Conservation (phyloP, 169 alveolate species). For the Babesia sp. region DNA sequence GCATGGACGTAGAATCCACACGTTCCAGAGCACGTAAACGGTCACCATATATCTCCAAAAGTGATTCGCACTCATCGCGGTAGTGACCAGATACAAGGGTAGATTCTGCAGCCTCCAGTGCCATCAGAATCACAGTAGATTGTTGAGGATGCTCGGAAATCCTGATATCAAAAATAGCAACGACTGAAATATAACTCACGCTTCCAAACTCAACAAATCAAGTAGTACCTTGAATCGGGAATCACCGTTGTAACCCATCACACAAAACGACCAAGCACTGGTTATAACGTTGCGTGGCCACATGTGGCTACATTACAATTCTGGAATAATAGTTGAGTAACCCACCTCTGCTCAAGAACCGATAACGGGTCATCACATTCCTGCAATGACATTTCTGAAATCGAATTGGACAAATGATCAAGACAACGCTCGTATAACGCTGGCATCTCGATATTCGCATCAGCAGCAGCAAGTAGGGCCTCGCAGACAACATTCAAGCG, state of each 20-base stretch:
- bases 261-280: slow-evolving; percentile 55
- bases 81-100: slow-evolving; percentile 27
- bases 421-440: slow-evolving; percentile 31
- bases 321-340: neutral
- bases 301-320: slow-evolving; percentile 19
- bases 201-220: slow-evolving; percentile 7
- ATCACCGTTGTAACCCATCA: slow-evolving; percentile 50
- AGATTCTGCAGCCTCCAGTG: slow-evolving; percentile 59
- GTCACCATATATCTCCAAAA: slow-evolving; percentile 51
- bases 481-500: slow-evolving; percentile 52
- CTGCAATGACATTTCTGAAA: slow-evolving; percentile 16
- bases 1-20: neutral
- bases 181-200: slow-evolving; percentile 30
- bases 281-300: slow-evolving; percentile 67
- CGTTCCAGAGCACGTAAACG: slow-evolving; percentile 35
- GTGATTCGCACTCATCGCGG: slow-evolving; percentile 26
- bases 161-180: too few species aligned
- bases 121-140: slow-evolving; percentile 42
- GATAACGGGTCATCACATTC: slow-evolving; percentile 12
- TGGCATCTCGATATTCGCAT: slow-evolving; percentile 49
- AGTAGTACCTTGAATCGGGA: slow-evolving; percentile 37
- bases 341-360: slow-evolving; percentile 27
- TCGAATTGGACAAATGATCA: slow-evolving; percentile 4
- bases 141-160: slow-evolving; percentile 13
- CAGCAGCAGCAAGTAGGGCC: slow-evolving; percentile 68